A percentile compares a stretch with the other conserved stretches of the same genome.
These are phyloP conservation scores for Penicillium simplicissimum DNA, from an alignment of 495 filamentous ascomycete genomes.

Conservation along the genomic window DNA sequence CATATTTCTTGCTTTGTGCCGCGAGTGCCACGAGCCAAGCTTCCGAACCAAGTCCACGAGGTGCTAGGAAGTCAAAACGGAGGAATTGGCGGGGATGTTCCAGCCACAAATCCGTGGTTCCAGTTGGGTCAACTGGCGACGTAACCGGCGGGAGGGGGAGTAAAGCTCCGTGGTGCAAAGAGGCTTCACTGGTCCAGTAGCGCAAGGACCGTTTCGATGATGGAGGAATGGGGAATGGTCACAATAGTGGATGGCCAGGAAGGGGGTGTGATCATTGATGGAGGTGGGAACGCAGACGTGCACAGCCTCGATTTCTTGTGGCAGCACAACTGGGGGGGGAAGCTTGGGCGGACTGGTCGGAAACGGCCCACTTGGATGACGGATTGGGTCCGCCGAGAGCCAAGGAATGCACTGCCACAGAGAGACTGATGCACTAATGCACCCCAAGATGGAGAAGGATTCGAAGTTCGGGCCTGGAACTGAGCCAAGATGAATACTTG, in stretches of 20 bases:
- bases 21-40: conserved; percentile 12
- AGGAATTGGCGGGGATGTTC: conserved; percentile 13
- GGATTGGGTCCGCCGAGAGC: neutral
- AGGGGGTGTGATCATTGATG: neutral
- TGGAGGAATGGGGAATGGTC: neutral
- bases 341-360: neutral
- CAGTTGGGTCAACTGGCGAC: conserved; percentile 9
- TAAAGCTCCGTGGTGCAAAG: conserved; percentile 9
- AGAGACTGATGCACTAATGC: too few relatives aligned
- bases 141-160: conserved; percentile 6
- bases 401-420: conserved; percentile 14
- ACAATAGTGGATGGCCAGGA: too few relatives aligned
- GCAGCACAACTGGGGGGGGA: neutral
- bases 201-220: neutral
- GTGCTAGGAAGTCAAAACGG: neutral
- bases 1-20: conserved; percentile 12
- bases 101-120: conserved; percentile 23
- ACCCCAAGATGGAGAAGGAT: neutral
- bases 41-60: conserved; percentile 13
- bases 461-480: too few relatives aligned
- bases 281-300: neutral
- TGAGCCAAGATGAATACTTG: too few relatives aligned
- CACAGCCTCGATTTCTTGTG: conserved; percentile 23
- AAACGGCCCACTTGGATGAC: neutral
- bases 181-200: neutral